Evolutionary conservation across 805 yeast species (phyloP), one percentile per base, ranked within the genome.

Genomic region (Hemisphaericaspora nanyangensis): DNA sequence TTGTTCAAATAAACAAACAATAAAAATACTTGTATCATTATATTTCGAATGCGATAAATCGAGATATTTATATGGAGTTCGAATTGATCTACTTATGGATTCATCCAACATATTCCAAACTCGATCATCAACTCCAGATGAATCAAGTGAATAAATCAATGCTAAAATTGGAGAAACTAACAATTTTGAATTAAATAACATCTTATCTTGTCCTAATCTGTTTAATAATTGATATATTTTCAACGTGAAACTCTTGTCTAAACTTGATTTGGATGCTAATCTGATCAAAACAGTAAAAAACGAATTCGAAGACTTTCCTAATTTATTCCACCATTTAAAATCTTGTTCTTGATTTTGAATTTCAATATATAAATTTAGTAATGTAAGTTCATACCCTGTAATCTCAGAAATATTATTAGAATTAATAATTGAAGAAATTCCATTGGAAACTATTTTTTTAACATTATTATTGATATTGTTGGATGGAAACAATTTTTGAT

Each of bases 51-150:
- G 67, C 3, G 67, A 56, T 15, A 55, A 41, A 54, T 91, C 97
- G 38, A 87, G 73, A 50, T 89, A 91, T 54, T 85, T 88, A 62
- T 84, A 93, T 0, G 98, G 97, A 0, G 88, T 61, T 45, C 77
- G 73, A 27, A 82, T 73, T 44, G 82, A 72, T 45, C 96, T 73
- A 1, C 87, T 69, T 22, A 88, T 70, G 0, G 87, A 65, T 56
- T 90, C 93, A 54, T 91, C 96, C 6, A 91, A 46, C 22, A 87
- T 56, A 8, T 63, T 65, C 82, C 87, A 82, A 2, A 88, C 53
- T 28, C 64, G 62, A 1, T 32, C 37, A 7, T 33, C 47, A 1
- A 48, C 46, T 1, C 43, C 38, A 3, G 54, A 26, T 2, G 46
- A 46, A 35, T 55, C 60, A 7, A 82, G 54, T 6, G 88, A 71